Percentiles rank a stretch among this genome's conserved stretches.
Evolutionary conservation across 805 yeast genomes (phyloP).

Genomic region (Tetrapisispora phaffii): DNA sequence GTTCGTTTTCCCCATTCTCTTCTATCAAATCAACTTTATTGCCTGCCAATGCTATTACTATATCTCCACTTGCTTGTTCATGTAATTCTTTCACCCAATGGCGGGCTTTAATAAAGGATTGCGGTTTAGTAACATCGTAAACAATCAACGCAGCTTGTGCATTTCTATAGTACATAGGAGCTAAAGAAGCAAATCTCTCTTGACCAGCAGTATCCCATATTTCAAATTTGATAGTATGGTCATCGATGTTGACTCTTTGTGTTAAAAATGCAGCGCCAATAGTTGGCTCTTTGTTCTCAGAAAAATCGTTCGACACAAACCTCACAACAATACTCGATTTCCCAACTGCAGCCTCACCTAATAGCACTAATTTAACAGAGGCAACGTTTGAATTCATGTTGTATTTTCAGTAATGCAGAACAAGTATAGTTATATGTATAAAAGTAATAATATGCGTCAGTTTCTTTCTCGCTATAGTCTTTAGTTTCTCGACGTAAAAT

Average conservation of each 20-base stretch:
- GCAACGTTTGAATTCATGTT: constrained; percentile 25
- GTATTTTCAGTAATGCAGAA: not conserved
- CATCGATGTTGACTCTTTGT: constrained; percentile 82
- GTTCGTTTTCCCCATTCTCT: constrained; percentile 24
- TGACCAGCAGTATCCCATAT: constrained; percentile 98
- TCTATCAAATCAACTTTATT: constrained; percentile 78
- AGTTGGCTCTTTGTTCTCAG: constrained; percentile 95
- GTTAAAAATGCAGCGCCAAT: constrained; percentile 97
- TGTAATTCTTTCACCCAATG: constrained; percentile 97
- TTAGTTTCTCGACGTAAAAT: too few species aligned
- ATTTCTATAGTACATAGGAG: constrained; percentile 95
- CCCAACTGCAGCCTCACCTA: constrained; percentile 98
- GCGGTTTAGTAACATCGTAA: constrained; percentile 90
- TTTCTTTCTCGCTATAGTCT: too few species aligned
- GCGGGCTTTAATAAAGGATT: constrained; percentile 88
- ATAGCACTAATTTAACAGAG: constrained; percentile 71
- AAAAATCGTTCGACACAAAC: constrained; percentile 90
- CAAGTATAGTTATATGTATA: too few species aligned
- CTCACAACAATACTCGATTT: constrained; percentile 86
- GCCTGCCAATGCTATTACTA: constrained; percentile 88
- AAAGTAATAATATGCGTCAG: too few species aligned
- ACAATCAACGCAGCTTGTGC: constrained; percentile 96
- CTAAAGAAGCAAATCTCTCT: constrained; percentile 89
- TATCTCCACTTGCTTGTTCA: constrained; percentile 88
- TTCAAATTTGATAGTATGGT: constrained; percentile 80